These are phyloP conservation scores for Termitomyces titanicus DNA, from an alignment of 768 basidiomycete genomes.

Conservation along the genomic window DNA sequence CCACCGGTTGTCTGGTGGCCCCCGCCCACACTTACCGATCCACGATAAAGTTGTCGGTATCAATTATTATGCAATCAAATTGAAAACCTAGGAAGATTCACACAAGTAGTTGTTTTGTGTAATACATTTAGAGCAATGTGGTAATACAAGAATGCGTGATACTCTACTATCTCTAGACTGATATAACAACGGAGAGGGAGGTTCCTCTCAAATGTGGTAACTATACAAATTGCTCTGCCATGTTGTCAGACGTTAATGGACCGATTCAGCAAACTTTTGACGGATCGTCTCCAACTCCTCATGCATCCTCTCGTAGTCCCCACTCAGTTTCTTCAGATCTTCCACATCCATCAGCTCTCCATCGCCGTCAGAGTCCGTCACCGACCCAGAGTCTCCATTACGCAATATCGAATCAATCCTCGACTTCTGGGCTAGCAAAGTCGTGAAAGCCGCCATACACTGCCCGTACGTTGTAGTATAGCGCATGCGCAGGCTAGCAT, in stretches of 20 bases:
- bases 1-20: too few relatives aligned
- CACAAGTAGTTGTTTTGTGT: too few relatives aligned
- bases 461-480: conserved; percentile 51
- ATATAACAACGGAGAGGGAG: not conserved
- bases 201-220: not conserved
- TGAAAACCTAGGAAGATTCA: too few relatives aligned
- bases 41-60: too few relatives aligned
- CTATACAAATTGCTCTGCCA: not conserved
- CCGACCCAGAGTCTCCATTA: conserved; percentile 27
- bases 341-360: conserved; percentile 51
- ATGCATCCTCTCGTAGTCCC: conserved; percentile 41
- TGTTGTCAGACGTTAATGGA: not conserved
- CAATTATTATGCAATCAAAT: too few relatives aligned
- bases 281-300: conserved; percentile 54
- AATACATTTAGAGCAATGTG: not conserved
- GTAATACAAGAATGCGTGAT: not conserved
- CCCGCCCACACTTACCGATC: too few relatives aligned
- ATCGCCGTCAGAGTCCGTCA: conserved; percentile 53
- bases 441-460: conserved; percentile 45
- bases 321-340: conserved; percentile 42
- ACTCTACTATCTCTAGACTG: not conserved
- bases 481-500: conserved; percentile 44
- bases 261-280: conserved; percentile 26
- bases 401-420: conserved; percentile 52
- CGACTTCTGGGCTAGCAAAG: conserved; percentile 45